Evolutionary conservation across 169 alveolate species (phyloP), one percentile per base, ranked within the genome.

Genomic region (Theileria annulata): DNA sequence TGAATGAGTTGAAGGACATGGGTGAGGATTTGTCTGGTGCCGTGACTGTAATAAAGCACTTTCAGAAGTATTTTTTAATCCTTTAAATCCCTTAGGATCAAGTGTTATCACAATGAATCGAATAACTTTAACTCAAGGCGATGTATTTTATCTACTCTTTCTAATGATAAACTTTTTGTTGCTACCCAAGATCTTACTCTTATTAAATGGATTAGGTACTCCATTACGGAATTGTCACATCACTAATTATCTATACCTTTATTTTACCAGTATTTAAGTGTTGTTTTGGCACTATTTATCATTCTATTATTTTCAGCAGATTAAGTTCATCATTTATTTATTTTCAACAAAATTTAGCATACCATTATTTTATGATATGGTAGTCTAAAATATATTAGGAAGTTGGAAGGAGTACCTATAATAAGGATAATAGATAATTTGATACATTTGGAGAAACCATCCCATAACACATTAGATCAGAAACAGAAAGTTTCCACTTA

Each of bases 11-110:
- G 47, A 77, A 80, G 17, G 73, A 69, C 71, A 74, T 75, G 88
- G 88, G 88, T 1, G 88, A 80, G 10, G 88, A 80, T 37, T 37
- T 75, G 60, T 67, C 80, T n/a, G 88, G 88, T 1, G 88, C 86
- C 28, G 64, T 51, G 30, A 12, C 69, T 33, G 37, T 68, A 10
- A 23, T 80, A 49, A 80, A 80, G 47, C 77, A 77, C 0, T 80
- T 66, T 48, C 88, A 80, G 62, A 75, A 78, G 84, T 80, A 31
- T 19, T 74, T 21, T 79, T 31, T 1, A 54, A 3, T 5, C 19
- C 19, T 8, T 1, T 13, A 23, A 10, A 8, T 13, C 17, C 0
- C 1, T 0, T 49, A 79, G 87, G 58, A 67, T 80, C n/a, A 66
- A 67, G 37, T 80, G 88, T 71, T 64, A 33, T 21, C 88, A 80